Conservation (phyloP, 208 protist genomes). For the Wallacemonas sp. region DNA sequence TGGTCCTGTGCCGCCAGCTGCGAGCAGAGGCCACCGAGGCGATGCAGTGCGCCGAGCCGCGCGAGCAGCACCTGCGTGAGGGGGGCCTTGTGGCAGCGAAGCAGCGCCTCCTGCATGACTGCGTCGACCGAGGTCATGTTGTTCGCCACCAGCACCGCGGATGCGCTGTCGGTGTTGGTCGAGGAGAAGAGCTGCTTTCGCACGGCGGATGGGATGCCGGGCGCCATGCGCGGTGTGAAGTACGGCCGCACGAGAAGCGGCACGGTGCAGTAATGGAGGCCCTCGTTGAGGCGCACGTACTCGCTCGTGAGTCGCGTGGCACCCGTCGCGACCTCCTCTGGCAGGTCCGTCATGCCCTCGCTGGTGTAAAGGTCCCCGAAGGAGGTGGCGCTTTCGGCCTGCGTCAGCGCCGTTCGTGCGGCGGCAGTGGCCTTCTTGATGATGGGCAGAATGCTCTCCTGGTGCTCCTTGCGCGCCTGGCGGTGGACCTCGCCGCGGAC, state of each 20-base stretch:
- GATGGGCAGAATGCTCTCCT: conserved; percentile 32
- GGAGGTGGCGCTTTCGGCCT: conserved; percentile 18
- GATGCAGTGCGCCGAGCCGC: conserved; percentile 21
- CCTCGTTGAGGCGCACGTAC: conserved; percentile 34
- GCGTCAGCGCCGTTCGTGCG: conserved; percentile 18
- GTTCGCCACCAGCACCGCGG: conserved; percentile 10
- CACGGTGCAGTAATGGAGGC: conserved; percentile 53
- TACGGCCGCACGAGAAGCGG: conserved; percentile 58
- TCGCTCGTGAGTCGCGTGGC: conserved; percentile 40
- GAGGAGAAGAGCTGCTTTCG: conserved; percentile 23
- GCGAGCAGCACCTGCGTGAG: conserved; percentile 33
- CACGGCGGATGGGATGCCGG: conserved; percentile 24
- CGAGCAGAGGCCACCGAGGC: conserved; percentile 29
- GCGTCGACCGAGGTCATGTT: conserved; percentile 35
- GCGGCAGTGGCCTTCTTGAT: conserved; percentile 42
- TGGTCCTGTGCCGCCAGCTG: conserved; percentile 20
- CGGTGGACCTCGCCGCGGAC: conserved; percentile 54
- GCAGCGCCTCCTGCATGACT: conserved; percentile 38
- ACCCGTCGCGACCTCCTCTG: conserved; percentile 44
- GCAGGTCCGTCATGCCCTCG: conserved; percentile 18
- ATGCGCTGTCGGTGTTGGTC: background rate
- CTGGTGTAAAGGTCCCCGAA: conserved; percentile 38
- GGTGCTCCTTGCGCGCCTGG: conserved; percentile 56
- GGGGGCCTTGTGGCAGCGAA: conserved; percentile 59
- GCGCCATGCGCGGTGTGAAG: conserved; percentile 22